Percentiles rank a stretch among this genome's conserved stretches.
phyloP scores from a whole-genome alignment of 129 eudicot species.

The Flaveria trinervia region DNA sequence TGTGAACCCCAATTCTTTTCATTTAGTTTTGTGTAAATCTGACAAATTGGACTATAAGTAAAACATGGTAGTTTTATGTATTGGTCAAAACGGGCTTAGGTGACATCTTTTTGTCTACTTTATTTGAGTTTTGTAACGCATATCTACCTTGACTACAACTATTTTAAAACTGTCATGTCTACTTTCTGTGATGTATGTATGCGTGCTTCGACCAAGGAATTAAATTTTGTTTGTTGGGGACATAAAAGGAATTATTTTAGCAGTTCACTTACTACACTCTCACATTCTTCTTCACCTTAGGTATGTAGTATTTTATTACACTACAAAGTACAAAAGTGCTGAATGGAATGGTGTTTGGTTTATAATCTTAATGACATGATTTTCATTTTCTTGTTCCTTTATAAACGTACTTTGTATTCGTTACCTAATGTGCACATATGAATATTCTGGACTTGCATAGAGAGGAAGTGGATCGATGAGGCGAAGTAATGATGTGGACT shows the following conservation, averaged over 20 bases:
- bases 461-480: constrained; percentile 68
- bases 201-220: not conserved
- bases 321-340: not conserved
- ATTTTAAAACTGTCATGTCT: not conserved
- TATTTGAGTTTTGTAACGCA: not conserved
- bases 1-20: not conserved
- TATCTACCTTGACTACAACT: not conserved
- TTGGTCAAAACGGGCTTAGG: not conserved
- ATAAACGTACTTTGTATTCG: not conserved
- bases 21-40: not conserved
- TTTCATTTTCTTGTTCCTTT: not conserved
- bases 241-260: not conserved
- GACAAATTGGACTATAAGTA: not conserved
- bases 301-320: not conserved
- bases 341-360: not conserved
- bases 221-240: not conserved
- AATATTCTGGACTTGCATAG: not conserved
- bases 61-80: not conserved
- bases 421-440: constrained; percentile 1
- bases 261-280: not conserved
- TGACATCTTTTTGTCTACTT: not conserved
- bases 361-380: not conserved
- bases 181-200: not conserved
- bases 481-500: constrained; percentile 36
- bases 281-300: not conserved